phyloP scores from a whole-genome alignment of 371 early-diverging fungal genomes.

The Caulochytrium protostelioides region DNA sequence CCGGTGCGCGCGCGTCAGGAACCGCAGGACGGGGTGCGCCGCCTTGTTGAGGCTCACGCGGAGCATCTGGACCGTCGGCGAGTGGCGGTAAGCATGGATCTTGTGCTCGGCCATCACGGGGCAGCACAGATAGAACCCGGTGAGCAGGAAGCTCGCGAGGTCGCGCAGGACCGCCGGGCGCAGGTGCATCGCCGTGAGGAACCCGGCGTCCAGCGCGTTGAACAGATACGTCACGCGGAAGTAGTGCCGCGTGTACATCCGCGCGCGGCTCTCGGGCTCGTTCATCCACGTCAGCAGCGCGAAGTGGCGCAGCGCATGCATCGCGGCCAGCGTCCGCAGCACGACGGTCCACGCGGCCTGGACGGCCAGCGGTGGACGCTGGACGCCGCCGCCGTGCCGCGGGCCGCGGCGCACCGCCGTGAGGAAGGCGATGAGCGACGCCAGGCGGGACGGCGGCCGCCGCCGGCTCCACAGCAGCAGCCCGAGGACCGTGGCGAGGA shows the following conservation, averaged over 20 bases:
- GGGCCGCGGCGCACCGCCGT: neutral
- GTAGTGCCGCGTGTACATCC: slow-evolving; percentile 64
- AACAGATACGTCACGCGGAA: slow-evolving; percentile 80
- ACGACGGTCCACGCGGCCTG: slow-evolving; percentile 44
- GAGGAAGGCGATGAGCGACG: slow-evolving; percentile 4
- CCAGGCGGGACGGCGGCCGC: slow-evolving; percentile 3
- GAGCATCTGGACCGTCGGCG: slow-evolving; percentile 63
- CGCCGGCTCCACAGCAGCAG: slow-evolving; percentile 23
- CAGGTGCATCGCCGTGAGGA: slow-evolving; percentile 71
- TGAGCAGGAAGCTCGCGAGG: slow-evolving; percentile 47
- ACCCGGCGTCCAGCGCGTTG: slow-evolving; percentile 83
- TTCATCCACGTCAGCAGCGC: slow-evolving; percentile 32
- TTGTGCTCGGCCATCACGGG: slow-evolving; percentile 69
- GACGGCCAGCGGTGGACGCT: neutral
- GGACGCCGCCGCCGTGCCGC: neutral
- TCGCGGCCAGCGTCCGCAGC: slow-evolving; percentile 37
- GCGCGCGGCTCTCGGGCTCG: slow-evolving; percentile 51
- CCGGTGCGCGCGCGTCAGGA: slow-evolving; percentile 19
- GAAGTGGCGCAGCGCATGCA: slow-evolving; percentile 37
- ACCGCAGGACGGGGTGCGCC: slow-evolving; percentile 37
- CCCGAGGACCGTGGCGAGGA: slow-evolving; percentile 33
- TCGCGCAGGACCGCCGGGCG: slow-evolving; percentile 52
- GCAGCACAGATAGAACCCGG: slow-evolving; percentile 59
- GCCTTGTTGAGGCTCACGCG: slow-evolving; percentile 39
- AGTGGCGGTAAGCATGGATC: slow-evolving; percentile 13